Base-by-base conservation (phyloP, 2,329 filamentous ascomycete genomes). In the Thermothelomyces thermophilus region DNA sequence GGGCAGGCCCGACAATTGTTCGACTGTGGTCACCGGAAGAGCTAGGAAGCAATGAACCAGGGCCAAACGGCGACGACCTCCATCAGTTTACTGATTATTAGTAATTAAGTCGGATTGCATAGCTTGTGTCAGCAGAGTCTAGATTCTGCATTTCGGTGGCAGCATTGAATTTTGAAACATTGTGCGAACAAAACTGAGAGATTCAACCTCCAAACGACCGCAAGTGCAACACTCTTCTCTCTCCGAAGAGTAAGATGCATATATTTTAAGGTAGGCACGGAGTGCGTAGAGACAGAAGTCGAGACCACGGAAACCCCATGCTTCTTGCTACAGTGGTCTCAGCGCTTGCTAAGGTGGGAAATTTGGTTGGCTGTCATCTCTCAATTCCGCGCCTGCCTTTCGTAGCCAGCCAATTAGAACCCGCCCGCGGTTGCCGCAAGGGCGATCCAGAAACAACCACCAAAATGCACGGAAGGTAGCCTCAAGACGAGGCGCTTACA, bases 381-480 rank as follows among this genome's bases (percentile, higher is more conserved):
- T 17, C 24, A 40, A 26, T 46, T 37, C 41, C 47, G 26, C 41
- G 26, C 39, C 47, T 31, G 39, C 5, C 33, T 24, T 8, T 19
- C 17, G 16, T n/a, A 30, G 5, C n/a, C 19, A n/a, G 39, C 53
- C 53, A 55, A 53, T 55, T 36, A 48, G n/a, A 6, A 19, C 4
- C 19, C 30, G 16, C 40, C n/a, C 14, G 52, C 48, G 45, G 39
- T 44, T 54, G 52, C 45, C 47, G 52, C 41, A 45, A 20, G 13
- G n/a, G 6, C 33, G 14, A 19, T 26, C 37, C 19, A 28, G 36
- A 48, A 48, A 48, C 45, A 41, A n/a, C 45, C 35, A 31, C 34
- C 6, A 10, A 28, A 26, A 20, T 13, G 24, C 19, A 13, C 7
- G n/a, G 16, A 44, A 16, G 8, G 33, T 35, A 6, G 33, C 14